These are phyloP conservation scores for Cryptosporidium bovis DNA, from an alignment of 169 alveolate genomes.

Conservation along the genomic window DNA sequence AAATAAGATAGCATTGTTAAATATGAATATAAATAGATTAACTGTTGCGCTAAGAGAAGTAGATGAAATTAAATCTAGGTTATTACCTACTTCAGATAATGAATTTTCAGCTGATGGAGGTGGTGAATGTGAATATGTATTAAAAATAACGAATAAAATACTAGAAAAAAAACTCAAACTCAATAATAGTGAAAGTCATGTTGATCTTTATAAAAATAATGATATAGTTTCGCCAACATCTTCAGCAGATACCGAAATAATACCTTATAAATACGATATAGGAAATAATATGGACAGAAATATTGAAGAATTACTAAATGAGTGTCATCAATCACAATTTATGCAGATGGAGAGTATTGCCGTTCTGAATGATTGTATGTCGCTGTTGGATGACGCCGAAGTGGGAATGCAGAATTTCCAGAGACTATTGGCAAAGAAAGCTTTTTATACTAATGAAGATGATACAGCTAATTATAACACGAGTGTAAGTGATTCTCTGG, in stretches of 20 bases:
- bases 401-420: slow-evolving; percentile 74
- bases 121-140: slow-evolving; percentile 18
- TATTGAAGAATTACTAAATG: slow-evolving; percentile 49
- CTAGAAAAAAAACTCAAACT: not conserved
- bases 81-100: not conserved
- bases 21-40: slow-evolving; percentile 39
- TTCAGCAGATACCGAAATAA: slow-evolving; percentile 13
- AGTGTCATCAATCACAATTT: slow-evolving; percentile 64
- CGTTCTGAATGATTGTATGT: slow-evolving; percentile 55
- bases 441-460: slow-evolving; percentile 41
- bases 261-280: slow-evolving; percentile 3
- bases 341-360: slow-evolving; percentile 73
- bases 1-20: slow-evolving; percentile 33
- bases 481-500: slow-evolving; percentile 11
- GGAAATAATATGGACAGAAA: not conserved
- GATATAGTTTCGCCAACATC: not conserved
- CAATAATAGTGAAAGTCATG: slow-evolving; percentile 3
- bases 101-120: not conserved
- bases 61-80: slow-evolving; percentile 16
- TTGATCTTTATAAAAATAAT: slow-evolving; percentile 2
- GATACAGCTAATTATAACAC: slow-evolving; percentile 2
- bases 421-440: slow-evolving; percentile 50
- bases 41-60: slow-evolving; percentile 43
- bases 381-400: slow-evolving; percentile 65
- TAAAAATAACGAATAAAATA: not conserved